Base-by-base conservation (phyloP, 177 flowering plant species). In the Vitis hybrid region DNA sequence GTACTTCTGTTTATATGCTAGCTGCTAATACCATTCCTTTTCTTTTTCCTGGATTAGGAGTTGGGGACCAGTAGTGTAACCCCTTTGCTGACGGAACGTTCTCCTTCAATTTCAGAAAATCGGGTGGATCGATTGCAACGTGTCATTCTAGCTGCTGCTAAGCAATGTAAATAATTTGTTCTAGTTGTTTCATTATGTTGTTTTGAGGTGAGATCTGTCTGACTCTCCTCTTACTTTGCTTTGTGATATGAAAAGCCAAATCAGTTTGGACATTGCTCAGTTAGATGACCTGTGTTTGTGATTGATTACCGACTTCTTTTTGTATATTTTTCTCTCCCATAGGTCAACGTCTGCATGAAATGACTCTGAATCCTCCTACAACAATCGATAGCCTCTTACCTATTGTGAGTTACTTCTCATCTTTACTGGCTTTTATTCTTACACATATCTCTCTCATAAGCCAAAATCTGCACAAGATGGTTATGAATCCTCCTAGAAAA, bases 281-380 rank as follows among this genome's bases (percentile, higher is more conserved):
- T 52, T 31, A 39, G 60, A 13, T 29, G 18, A 48, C 50, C 11
- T 21, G 10, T 15, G 10, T n/a, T 1, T n/a, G 16, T 59, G 4
- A 2, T 13, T 45, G 0, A 5, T 63, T 48, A 21, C 18, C 60
- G 9, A n/a, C 50, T 55, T 70, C 50, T 39, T 51, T 15, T 57
- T 56, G 21, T 72, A 6, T 56, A 21, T 48, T 65, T 48, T 65
- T 16, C 51, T 56, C 13, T 66, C 29, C 59, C 57, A 29, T 59
- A 93, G 99, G 97, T 82, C 99, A 95, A 68, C 84, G 99, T 67
- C 80, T 95, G 75, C 96, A 93, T 81, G 90, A 82, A 79, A 91
- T 95, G 99, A 74, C 72, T 60, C 67, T 93, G 69, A 88, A 93
- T 71, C 90, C 91, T 77, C 96, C 99, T 8, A 60, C 70, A 50